These are phyloP conservation scores for Saitozyma podzolica DNA, from an alignment of 768 basidiomycete genomes.

Conservation along the genomic window DNA sequence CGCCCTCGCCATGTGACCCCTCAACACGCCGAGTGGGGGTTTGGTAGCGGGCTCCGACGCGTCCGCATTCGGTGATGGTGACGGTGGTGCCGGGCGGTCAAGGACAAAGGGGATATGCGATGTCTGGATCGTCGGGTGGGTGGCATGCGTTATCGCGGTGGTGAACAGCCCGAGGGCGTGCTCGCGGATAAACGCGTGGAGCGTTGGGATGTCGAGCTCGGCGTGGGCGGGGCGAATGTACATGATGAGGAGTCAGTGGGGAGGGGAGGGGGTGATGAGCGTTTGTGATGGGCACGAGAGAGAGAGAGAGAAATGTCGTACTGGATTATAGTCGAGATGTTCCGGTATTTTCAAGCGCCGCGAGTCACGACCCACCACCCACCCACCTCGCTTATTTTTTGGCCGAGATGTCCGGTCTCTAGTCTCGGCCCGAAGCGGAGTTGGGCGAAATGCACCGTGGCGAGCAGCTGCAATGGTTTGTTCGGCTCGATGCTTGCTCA, in stretches of 20 bases:
- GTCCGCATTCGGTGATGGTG: neutral
- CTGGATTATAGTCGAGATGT: too few species aligned
- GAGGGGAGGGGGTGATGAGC: neutral
- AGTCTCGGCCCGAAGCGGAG: too few species aligned
- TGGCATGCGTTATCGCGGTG: conserved; percentile 48
- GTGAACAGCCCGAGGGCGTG: conserved; percentile 55
- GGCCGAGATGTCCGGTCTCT: too few species aligned
- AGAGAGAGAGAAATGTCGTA: too few species aligned
- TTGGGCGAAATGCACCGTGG: too few species aligned
- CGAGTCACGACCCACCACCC: too few species aligned
- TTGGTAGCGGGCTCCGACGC: neutral
- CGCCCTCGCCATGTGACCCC: conserved; percentile 49
- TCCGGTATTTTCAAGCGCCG: too few species aligned
- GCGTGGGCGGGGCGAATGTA: conserved; percentile 55
- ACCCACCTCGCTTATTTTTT: too few species aligned
- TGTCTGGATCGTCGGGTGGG: conserved; percentile 46
- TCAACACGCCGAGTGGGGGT: conserved; percentile 21
- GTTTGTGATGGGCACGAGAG: too few species aligned
- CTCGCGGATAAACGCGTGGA: conserved; percentile 50
- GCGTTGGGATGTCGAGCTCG: conserved; percentile 50
- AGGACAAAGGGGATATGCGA: conserved; percentile 54
- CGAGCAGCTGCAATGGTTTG: too few species aligned
- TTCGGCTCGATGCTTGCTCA: too few species aligned
- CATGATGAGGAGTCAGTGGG: conserved; percentile 40
- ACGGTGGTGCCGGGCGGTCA: conserved; percentile 9